Evolutionary conservation across 805 yeast species (phyloP).

Genomic region (Metschnikowia vanudenii): DNA sequence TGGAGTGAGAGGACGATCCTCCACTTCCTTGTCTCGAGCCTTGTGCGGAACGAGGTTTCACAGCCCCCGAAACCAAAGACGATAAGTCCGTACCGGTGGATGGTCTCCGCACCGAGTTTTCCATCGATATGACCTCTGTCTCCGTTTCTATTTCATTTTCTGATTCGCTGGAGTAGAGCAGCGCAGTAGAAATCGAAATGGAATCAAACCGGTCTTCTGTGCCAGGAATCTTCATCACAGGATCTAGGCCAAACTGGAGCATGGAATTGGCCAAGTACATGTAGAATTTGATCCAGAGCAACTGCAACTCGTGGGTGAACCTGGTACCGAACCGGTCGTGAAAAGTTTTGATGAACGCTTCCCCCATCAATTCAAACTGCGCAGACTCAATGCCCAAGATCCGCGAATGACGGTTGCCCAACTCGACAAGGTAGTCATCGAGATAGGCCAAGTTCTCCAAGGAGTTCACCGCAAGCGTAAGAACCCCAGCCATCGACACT

Average conservation of each 20-base stretch:
- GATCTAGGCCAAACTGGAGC: conserved; percentile 59
- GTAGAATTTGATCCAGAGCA: conserved; percentile 70
- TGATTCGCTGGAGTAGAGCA: conserved; percentile 10
- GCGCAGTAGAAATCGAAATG: conserved; percentile 5
- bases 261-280: conserved; percentile 67
- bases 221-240: conserved; percentile 28
- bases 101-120: conserved; percentile 9
- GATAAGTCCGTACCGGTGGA: conserved; percentile 13
- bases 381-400: conserved; percentile 69
- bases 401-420: conserved; percentile 76
- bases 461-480: conserved; percentile 63
- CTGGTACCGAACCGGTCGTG: conserved; percentile 57
- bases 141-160: conserved; percentile 1
- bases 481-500: conserved; percentile 73
- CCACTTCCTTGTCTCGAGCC: too few species aligned
- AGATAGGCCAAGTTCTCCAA: conserved; percentile 57
- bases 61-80: conserved; percentile 2
- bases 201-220: not conserved
- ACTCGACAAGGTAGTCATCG: conserved; percentile 56
- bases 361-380: conserved; percentile 71
- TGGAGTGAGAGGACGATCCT: too few species aligned
- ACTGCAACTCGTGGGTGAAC: conserved; percentile 60
- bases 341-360: conserved; percentile 65
- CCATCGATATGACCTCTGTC: conserved; percentile 6
- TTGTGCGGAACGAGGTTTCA: not conserved